phyloP scores from a whole-genome alignment of 2,329 filamentous ascomycete genomes.

The Dactylonectria macrodidyma region DNA sequence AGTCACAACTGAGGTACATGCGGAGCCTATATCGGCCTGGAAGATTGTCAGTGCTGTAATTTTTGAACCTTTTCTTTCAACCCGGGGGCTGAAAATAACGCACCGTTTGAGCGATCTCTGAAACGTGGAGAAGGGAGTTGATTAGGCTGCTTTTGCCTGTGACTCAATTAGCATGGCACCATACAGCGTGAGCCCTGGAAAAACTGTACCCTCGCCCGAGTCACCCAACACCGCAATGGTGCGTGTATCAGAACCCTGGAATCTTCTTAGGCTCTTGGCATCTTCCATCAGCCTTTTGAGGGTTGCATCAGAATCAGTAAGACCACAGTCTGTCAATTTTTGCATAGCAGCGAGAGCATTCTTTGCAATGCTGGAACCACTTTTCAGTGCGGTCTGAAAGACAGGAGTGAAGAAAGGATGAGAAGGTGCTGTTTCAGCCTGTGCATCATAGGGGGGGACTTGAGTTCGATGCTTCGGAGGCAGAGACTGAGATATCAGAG shows the following conservation, averaged over 20 bases:
- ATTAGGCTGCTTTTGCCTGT: conserved; percentile 52
- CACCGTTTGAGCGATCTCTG: conserved; percentile 47
- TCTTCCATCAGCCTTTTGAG: conserved; percentile 20
- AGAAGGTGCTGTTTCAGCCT: conserved; percentile 11
- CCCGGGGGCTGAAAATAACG: too few relatives aligned
- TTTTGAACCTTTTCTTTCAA: background rate
- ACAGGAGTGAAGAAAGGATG: conserved; percentile 18
- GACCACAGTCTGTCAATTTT: background rate
- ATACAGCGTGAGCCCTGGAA: background rate
- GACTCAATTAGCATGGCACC: background rate
- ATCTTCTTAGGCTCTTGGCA: conserved; percentile 7
- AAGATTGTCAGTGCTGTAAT: background rate
- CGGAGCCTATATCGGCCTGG: conserved; percentile 50
- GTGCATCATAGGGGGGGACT: conserved; percentile 13
- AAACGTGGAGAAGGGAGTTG: conserved; percentile 53
- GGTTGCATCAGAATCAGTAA: background rate
- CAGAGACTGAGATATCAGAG: background rate
- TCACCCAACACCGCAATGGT: conserved; percentile 33
- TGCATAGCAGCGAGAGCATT: conserved; percentile 10
- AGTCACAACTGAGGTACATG: conserved; percentile 54
- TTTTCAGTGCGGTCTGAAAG: conserved; percentile 18
- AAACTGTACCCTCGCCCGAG: conserved; percentile 27
- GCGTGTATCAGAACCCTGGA: conserved; percentile 28
- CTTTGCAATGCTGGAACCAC: conserved; percentile 9
- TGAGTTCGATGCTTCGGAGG: background rate